These are phyloP conservation scores for Coemansia sp. DNA, from an alignment of 192 early-diverging fungal species.

Conservation along the genomic window DNA sequence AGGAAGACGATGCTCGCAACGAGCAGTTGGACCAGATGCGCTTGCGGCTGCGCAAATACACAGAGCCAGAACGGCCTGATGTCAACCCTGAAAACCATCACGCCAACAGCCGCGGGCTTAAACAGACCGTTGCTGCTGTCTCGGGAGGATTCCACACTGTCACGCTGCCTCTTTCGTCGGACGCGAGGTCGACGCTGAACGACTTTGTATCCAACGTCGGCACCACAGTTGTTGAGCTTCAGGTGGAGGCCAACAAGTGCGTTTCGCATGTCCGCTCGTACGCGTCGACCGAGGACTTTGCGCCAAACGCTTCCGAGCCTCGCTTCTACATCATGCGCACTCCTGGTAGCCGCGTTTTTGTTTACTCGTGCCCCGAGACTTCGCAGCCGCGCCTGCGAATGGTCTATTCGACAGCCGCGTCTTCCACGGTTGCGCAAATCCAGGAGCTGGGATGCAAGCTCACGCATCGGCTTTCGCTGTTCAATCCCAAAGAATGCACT, in stretches of 20 bases:
- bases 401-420: constrained; percentile 52
- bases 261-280: constrained; percentile 27
- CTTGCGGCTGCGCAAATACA: constrained; percentile 28
- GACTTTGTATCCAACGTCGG: constrained; percentile 34
- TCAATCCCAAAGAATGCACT: constrained; percentile 48
- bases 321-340: constrained; percentile 55
- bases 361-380: constrained; percentile 53
- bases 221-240: constrained; percentile 45
- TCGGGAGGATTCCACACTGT: constrained; percentile 56
- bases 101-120: constrained; percentile 30
- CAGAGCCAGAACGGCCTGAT: constrained; percentile 12
- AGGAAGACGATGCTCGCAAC: constrained; percentile 52
- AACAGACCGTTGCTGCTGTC: constrained; percentile 47
- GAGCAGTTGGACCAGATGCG: constrained; percentile 53
- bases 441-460: constrained; percentile 43
- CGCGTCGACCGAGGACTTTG: constrained; percentile 39
- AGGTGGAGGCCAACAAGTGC: constrained; percentile 39
- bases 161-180: constrained; percentile 37
- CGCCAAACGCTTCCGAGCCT: constrained; percentile 38
- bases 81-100: constrained; percentile 37
- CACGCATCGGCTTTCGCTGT: constrained; percentile 44
- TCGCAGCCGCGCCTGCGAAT: constrained; percentile 54
- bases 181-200: constrained; percentile 28
- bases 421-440: constrained; percentile 41
- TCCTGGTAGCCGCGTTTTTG: constrained; percentile 45